Base-by-base conservation (phyloP, 1,139 yeast genomes). In the Insectozyma bohioensis region DNA sequence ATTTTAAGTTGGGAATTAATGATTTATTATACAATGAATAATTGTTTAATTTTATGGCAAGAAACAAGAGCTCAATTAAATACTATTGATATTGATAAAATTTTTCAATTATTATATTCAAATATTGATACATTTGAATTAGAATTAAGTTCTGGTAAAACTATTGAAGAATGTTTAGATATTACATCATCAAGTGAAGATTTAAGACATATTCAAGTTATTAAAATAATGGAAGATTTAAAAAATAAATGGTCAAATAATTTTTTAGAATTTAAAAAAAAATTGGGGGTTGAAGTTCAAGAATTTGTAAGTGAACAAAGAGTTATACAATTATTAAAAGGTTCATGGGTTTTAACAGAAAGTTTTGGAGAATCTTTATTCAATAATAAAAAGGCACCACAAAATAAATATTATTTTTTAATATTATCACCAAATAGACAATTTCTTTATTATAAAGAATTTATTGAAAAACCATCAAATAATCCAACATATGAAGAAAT, bases 231-330 rank as follows among this genome's bases (percentile, higher is more conserved):
- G 42, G 45, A 47, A 13, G 42, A 48, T 0, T 67, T 63, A 27
- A 36, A 48, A 9, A 35, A 41, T 0, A 42, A 44, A 6, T 74
- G 82, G 71, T 48, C 52, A 2, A 35, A 47, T 1, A 61, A 65
- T 36, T 62, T 76, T 30, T 41, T 53, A 7, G 70, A 63, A 23
- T 81, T 86, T 48, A 73, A 78, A 49, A 58, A 60, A 10, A 60
- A 69, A 31, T 63, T 85, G 40, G 56, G 71, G 4, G 58, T 61
- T 12, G 92, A 86, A 51, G 86, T 84, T 0, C 63, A 72, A 43
- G 84, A 81, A 33, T 85, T 84, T 52, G 90, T 86, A n/a, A 71
- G 76, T 39, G 92, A 84, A 51, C 95, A 85, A 56, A 68, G 95
- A 45, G 78, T 83, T 28, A 61, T 83, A 35, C 80, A 80, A 48